Evolutionary conservation across 257 asterid species (phyloP).

Genomic region (Rhazya stricta): DNA sequence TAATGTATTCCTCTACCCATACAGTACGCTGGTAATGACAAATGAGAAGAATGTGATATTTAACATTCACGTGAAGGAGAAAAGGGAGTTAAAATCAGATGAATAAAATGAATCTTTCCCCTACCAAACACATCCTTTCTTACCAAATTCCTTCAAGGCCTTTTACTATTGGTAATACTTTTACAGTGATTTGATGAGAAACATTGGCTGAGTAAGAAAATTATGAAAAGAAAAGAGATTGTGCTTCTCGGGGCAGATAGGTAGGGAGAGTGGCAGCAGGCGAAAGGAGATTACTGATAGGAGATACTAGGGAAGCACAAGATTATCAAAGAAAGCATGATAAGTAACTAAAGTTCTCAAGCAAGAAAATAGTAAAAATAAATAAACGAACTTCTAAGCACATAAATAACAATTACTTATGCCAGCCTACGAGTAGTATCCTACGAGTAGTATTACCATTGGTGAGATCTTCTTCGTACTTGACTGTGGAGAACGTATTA

Average conservation of each 20-base stretch:
- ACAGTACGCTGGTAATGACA: neutral
- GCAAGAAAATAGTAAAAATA: neutral
- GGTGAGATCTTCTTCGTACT: constrained; percentile 52
- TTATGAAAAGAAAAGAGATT: neutral
- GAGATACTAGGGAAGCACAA: neutral
- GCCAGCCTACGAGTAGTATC: too few relatives aligned
- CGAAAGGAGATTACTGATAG: neutral
- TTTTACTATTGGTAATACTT: neutral
- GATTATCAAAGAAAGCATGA: neutral
- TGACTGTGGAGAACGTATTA: constrained; percentile 26
- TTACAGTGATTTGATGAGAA: neutral
- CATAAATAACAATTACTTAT: neutral
- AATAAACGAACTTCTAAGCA: neutral
- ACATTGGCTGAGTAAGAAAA: neutral
- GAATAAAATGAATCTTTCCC: too few relatives aligned
- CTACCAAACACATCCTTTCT: too few relatives aligned
- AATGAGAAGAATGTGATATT: neutral
- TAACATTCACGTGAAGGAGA: neutral
- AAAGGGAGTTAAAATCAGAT: too few relatives aligned
- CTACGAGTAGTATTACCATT: constrained; percentile 39
- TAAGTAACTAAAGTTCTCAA: neutral
- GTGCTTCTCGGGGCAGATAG: neutral
- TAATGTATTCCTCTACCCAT: neutral
- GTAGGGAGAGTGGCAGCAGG: neutral
- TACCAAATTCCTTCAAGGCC: neutral